These are phyloP conservation scores for Erythrobasidium yunnanense DNA, from an alignment of 768 basidiomycete genomes.

Conservation along the genomic window DNA sequence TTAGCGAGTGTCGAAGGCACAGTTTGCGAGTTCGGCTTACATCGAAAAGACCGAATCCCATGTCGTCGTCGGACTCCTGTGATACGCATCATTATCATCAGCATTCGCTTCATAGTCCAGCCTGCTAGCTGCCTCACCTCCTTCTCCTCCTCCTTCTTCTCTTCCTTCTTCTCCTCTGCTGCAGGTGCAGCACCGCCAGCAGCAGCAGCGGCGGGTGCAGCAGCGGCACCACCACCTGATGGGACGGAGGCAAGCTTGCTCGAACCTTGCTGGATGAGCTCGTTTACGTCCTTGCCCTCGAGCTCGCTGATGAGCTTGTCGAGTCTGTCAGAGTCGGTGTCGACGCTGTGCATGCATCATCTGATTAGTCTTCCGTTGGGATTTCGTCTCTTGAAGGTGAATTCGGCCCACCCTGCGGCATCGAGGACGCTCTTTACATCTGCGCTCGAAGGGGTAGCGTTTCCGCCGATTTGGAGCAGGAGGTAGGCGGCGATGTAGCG, in stretches of 20 bases:
- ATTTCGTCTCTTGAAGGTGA: background rate
- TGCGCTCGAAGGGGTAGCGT: constrained; percentile 66
- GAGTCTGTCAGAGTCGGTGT: constrained; percentile 71
- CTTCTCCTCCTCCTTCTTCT: constrained; percentile 63
- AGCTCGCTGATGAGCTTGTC: constrained; percentile 78
- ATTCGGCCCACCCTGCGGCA: constrained; percentile 51
- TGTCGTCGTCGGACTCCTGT: constrained; percentile 37
- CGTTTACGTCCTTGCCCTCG: constrained; percentile 73
- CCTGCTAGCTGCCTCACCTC: background rate
- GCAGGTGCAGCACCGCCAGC: constrained; percentile 53
- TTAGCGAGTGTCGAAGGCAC: background rate
- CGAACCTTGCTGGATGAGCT: constrained; percentile 85
- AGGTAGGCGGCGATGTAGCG: constrained; percentile 52
- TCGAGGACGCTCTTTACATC: constrained; percentile 80
- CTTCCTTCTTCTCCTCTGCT: constrained; percentile 57
- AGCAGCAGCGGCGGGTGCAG: constrained; percentile 48
- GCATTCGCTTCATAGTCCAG: background rate
- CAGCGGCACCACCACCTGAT: constrained; percentile 61
- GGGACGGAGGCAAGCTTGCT: constrained; percentile 94
- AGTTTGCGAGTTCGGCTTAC: background rate
- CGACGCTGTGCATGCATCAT: constrained; percentile 49
- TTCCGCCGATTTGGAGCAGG: constrained; percentile 89
- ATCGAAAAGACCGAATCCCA: constrained; percentile 39
- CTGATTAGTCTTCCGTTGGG: no score
- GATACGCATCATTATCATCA: background rate